Percentiles rank a stretch among this genome's conserved stretches.
Conservation (phyloP, 495 filamentous ascomycete genomes). For the Penicillium diatomitis region DNA sequence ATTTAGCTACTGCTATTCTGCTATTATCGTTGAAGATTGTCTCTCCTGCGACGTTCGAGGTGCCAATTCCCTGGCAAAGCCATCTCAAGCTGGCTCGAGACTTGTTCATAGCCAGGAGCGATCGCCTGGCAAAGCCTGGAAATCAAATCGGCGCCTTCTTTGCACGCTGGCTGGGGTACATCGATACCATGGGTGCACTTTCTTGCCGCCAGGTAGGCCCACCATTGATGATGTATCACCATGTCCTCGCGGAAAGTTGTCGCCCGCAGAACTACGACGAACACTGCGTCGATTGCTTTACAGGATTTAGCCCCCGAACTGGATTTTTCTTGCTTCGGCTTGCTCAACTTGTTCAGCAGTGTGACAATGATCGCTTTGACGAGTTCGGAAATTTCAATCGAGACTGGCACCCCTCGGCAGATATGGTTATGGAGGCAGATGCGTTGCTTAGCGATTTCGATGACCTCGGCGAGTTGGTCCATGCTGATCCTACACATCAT, state of each 20-base stretch:
- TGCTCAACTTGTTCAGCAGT: slow-evolving; percentile 60
- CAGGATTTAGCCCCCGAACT: slow-evolving; percentile 65
- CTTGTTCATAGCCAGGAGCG: slow-evolving; percentile 60
- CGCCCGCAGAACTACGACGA: slow-evolving; percentile 38
- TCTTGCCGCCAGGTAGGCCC: slow-evolving; percentile 56
- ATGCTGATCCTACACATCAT: slow-evolving; percentile 28
- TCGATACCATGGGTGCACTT: slow-evolving; percentile 71
- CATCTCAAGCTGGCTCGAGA: slow-evolving; percentile 69
- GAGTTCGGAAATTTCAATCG: slow-evolving; percentile 39
- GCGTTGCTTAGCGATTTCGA: slow-evolving; percentile 45
- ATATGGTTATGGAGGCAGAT: slow-evolving; percentile 45
- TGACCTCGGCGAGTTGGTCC: slow-evolving; percentile 19
- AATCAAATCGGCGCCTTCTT: slow-evolving; percentile 72
- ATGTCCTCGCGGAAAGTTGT: slow-evolving; percentile 39
- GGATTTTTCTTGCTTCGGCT: slow-evolving; percentile 65
- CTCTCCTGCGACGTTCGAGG: slow-evolving; percentile 69
- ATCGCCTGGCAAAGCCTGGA: slow-evolving; percentile 39
- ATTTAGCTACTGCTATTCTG: slow-evolving; percentile 80
- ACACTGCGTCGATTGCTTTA: slow-evolving; percentile 67
- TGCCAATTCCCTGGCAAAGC: slow-evolving; percentile 65
- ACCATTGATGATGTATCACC: slow-evolving; percentile 48
- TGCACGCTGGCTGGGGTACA: slow-evolving; percentile 78
- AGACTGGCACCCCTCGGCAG: slow-evolving; percentile 51
- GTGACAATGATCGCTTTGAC: slow-evolving; percentile 60
- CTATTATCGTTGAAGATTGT: slow-evolving; percentile 79